Evolutionary conservation across 2,329 filamentous ascomycete genomes (phyloP), one percentile per base, ranked within the genome.

Genomic region (Aspergillus caelatus): DNA sequence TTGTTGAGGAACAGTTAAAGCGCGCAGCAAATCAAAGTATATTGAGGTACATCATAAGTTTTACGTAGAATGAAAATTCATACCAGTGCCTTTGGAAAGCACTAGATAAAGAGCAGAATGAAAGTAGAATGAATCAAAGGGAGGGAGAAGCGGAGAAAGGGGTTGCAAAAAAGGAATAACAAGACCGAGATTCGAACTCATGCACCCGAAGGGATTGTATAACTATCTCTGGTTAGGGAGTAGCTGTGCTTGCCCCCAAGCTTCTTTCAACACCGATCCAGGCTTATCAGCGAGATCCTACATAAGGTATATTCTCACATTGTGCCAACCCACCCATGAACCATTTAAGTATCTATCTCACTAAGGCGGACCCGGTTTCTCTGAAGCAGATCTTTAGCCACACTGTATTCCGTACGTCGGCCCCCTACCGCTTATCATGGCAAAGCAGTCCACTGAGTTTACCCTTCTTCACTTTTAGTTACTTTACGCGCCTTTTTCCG

Each of bases 121-220:
- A 48, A 26, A 16, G 23, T 12, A 16, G 23, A 28, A 10, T 3
- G 12, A 26, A 28, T 11, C 1, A 16, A 30, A 9, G 46, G 14
- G 0, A 9, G 46, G 14, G 2, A 48, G 39, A 43, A 11, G n/a
- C 2, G n/a, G 6, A 11, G 9, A 45, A 48, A 48, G 5, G 12
- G 26, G 26, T 5, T 16, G 1, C 4, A 50, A 30, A 50, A 50
- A 28, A 28, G 28, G 28, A 32, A 32, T 26, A 19, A 34, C 48
- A 52, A 34, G 28, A 52, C 48, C 21, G 48, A 34, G 48, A 52
- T 52, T 52, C 48, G 48, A 52, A 52, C 48, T 52, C 48, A 21
- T 19, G 48, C 48, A 28, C 28, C 19, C 48, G 28, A 34, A 52
- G 19, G 28, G 48, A 34, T 21, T 32, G 28, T 9, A 52, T 52